A percentile compares a stretch with the other conserved stretches of the same genome.
Evolutionary conservation across 176 grass and related monocot genomes (phyloP).

Genomic region (Echinochloa phyllopogon): DNA sequence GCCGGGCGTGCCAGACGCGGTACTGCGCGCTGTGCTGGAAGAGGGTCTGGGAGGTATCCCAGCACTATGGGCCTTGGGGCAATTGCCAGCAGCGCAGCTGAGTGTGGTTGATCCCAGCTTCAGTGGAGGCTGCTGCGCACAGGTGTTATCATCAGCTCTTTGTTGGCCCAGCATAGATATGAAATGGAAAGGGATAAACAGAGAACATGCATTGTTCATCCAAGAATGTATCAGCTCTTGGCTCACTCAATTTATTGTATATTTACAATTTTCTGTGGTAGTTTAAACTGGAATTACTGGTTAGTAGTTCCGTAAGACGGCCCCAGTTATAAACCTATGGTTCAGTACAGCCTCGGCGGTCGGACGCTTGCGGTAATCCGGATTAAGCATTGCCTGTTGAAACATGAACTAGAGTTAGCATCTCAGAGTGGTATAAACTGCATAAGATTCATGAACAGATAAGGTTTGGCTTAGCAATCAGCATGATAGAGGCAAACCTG

Average conservation of each 20-base stretch:
- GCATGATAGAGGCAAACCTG: slow-evolving; percentile 57
- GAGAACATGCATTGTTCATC: background rate
- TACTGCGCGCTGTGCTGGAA: slow-evolving; percentile 70
- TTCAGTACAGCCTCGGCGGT: slow-evolving; percentile 79
- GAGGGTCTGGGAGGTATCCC: slow-evolving; percentile 43
- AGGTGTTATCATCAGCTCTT: background rate
- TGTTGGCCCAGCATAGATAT: background rate
- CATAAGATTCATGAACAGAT: background rate
- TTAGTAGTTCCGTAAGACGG: slow-evolving; percentile 49
- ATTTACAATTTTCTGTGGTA: background rate
- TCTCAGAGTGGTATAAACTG: background rate
- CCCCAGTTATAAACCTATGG: slow-evolving; percentile 82
- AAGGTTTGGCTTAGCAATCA: background rate
- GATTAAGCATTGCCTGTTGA: slow-evolving; percentile 79
- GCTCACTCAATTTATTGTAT: background rate
- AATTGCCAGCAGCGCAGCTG: slow-evolving; percentile 57
- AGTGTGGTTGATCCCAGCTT: background rate
- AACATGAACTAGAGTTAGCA: slow-evolving; percentile 30
- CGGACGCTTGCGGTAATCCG: slow-evolving; percentile 80
- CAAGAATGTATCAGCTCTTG: background rate
- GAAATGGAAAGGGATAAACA: background rate
- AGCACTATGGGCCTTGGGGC: slow-evolving; percentile 56
- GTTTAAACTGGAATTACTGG: background rate
- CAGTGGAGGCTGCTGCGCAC: background rate
- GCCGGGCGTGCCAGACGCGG: slow-evolving; percentile 52